Evolutionary conservation across 2,329 filamentous ascomycete genomes (phyloP), one percentile per base, ranked within the genome.

Genomic region (Neonectria hederae): DNA sequence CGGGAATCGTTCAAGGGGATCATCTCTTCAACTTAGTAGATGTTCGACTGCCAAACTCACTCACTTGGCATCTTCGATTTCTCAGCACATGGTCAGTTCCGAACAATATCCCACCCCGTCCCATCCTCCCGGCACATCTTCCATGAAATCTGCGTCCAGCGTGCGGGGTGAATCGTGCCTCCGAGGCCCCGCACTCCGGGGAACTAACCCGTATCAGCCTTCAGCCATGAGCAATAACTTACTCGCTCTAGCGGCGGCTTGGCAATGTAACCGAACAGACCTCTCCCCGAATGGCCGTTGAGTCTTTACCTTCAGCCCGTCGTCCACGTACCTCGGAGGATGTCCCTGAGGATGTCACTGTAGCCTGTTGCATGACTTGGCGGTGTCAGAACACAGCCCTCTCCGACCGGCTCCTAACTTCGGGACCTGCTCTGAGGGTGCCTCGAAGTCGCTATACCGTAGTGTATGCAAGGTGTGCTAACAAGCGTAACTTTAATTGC

Each of bases 131-230:
- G 35, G 35, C 35, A n/a, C 14, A n/a, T n/a, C 35, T 3, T 32
- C 14, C 6, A 17, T 17, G 13, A 38, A 38, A 32, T 32, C 5
- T 10, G 30, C 30, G 10, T 11, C 28, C 17, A 40, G 14, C 13
- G 21, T 49, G 38, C 28, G 26, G 13, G 26, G 26, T 13, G 28
- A 24, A 21, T 14, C 26, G 28, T 28, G 30, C 14, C 54, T 49
- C 54, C 54, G 43, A 57, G 54, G 54, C 54, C 43, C 54, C 54
- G 22, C 54, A 19, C 22, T 19, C 22, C 28, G 42, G 42, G 43
- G 42, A 57, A 49, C 24, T 57, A 2, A 17, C 14, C 32, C 32
- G 32, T 17, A 14, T 35, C 32, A 35, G 21, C n/a, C n/a, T 45
- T 28, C n/a, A 46, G 7, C 35, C 21, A 28, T 17, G 40, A 45